Conservation (phyloP, 2,329 filamentous ascomycete genomes). For the Pestalotiopsis sp. region DNA sequence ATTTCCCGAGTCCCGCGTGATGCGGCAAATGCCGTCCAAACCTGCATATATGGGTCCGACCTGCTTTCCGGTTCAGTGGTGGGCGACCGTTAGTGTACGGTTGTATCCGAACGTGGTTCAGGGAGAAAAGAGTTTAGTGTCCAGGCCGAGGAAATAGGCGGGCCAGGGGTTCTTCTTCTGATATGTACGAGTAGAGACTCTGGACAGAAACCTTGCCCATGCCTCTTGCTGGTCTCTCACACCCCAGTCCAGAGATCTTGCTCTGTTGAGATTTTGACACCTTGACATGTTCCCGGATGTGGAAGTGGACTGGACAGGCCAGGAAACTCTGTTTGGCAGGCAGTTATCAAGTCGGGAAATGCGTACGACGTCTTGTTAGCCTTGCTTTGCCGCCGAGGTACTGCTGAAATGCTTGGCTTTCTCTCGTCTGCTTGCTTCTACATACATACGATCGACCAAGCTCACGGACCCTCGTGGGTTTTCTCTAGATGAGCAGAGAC, state of each 20-base stretch:
- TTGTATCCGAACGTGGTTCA: neutral
- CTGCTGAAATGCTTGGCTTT: neutral
- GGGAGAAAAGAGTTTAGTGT: neutral
- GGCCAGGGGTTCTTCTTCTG: neutral
- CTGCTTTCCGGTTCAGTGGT: conserved; percentile 3
- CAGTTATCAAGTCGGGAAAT: neutral
- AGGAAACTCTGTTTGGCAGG: neutral
- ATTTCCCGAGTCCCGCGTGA: neutral
- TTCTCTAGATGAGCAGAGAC: neutral
- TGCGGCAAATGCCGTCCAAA: conserved; percentile 5
- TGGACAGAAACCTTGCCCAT: neutral
- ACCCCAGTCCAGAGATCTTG: neutral
- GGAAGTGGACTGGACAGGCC: neutral
- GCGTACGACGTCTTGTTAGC: neutral
- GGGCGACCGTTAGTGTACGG: conserved; percentile 3
- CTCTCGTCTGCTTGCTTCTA: neutral
- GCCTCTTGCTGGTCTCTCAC: no score
- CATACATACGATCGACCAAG: neutral
- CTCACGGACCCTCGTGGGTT: neutral
- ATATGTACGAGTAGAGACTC: no score
- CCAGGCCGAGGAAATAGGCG: neutral
- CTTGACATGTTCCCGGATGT: neutral
- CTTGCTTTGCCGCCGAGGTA: neutral
- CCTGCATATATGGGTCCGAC: neutral
- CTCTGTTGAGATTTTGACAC: neutral